phyloP scores from a whole-genome alignment of 441 rosid species.

The Pelargonium citronellum region DNA sequence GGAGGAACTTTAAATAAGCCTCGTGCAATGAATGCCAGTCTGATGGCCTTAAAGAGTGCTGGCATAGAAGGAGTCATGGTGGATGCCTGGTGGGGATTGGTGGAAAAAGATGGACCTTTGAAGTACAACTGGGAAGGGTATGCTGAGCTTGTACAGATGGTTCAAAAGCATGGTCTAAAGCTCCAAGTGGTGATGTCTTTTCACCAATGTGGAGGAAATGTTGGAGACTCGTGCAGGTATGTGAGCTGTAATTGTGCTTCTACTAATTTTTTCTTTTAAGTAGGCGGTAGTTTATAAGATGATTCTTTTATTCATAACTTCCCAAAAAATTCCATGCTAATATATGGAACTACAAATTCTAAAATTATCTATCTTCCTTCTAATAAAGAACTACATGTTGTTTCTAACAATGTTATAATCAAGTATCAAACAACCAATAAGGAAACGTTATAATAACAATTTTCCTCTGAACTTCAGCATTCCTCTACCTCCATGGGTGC shows the following conservation, averaged over 20 bases:
- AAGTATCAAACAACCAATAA: background rate
- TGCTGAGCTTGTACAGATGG: slow-evolving; percentile 78
- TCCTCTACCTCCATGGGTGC: slow-evolving; percentile 93
- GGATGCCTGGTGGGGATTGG: slow-evolving; percentile 98
- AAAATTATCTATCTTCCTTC: background rate
- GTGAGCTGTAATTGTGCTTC: background rate
- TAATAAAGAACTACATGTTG: background rate
- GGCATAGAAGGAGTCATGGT: slow-evolving; percentile 96
- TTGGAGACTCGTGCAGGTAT: slow-evolving; percentile 96
- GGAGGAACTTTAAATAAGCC: slow-evolving; percentile 77
- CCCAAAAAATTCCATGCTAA: background rate
- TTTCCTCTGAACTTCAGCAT: slow-evolving; percentile 42
- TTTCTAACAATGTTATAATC: background rate
- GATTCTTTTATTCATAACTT: background rate
- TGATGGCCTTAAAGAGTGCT: slow-evolving; percentile 89
- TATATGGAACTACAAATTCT: background rate
- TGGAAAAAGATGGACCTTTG: slow-evolving; percentile 89
- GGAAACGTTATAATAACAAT: background rate
- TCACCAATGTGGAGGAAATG: slow-evolving; percentile 98
- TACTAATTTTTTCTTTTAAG: background rate
- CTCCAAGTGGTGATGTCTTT: slow-evolving; percentile 93
- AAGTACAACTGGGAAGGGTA: slow-evolving; percentile 94
- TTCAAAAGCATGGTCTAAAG: slow-evolving; percentile 71
- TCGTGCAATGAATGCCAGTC: slow-evolving; percentile 76
- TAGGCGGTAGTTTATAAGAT: no score